Base-by-base conservation (phyloP, 163 green algal genomes). In the Volvox carteri region DNA sequence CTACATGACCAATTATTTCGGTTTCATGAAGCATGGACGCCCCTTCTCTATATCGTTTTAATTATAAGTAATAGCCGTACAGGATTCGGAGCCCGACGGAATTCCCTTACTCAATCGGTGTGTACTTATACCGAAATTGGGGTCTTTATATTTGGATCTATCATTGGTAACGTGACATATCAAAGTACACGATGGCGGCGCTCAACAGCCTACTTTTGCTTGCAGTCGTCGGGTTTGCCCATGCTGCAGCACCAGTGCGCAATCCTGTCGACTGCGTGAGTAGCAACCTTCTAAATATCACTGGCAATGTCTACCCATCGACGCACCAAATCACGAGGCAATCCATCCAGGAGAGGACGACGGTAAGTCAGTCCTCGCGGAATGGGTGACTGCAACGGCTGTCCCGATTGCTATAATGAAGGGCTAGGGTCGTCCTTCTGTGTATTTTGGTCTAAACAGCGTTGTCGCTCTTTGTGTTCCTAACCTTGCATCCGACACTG, bases 271-370 rank as follows among this genome's bases (percentile, higher is more conserved):
- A 87, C 46, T 87, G 81, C 33, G 65, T 87, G 33, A 58, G 23
- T 18, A 8, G 3, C 8, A 30, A 56, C 25, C 21, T 87, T n/a
- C 65, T 87, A 5, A 54, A 42, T 9, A 3, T 87, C 3, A 44
- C 35, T 6, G 81, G 65, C 28, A 79, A 56, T 37, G 81, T 87
- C 3, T 87, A 72, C 33, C 81, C 81, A 2, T 42, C 33, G 0
- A 44, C 65, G 19, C 81, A 60, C 44, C 62, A 87, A 79, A 87
- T 87, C 39, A 23, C 7, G 1, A 50, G 44, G 46, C 46, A 41
- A 21, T 14, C 21, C 8, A 54, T 87, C 9, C 81, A 87, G 48
- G 81, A 87, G 60, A 39, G 25, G 6, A 87, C 81, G 0, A 87
- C 81, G 33, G 81, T 87, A 30, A 52, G 80, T 41, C 79, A 4